Percentiles rank a stretch among this genome's conserved stretches.
Evolutionary conservation across 2,329 filamentous ascomycete genomes (phyloP).

Genomic region (Ophiognomonia clavigignenti-juglandacearum): DNA sequence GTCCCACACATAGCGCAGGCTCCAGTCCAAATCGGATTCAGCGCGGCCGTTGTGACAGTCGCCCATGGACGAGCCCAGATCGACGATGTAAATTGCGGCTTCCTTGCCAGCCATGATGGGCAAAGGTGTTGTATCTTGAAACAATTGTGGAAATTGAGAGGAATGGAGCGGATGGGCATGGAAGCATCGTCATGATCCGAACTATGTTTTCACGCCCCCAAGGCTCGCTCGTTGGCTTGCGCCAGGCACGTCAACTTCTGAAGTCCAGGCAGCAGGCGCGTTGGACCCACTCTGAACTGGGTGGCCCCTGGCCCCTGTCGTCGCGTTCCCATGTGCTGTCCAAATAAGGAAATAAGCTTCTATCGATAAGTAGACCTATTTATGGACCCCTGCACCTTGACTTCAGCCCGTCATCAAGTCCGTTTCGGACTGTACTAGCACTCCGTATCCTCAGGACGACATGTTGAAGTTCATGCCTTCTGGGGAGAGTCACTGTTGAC

Average conservation of each 20-base stretch:
- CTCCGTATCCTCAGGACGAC: no score
- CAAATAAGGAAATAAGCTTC: neutral
- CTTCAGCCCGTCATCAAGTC: no score
- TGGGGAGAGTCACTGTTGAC: no score
- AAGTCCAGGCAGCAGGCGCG: slow-evolving; percentile 13
- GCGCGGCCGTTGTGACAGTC: slow-evolving; percentile 63
- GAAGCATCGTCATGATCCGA: neutral
- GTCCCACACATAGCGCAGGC: slow-evolving; percentile 92
- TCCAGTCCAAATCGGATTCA: slow-evolving; percentile 82
- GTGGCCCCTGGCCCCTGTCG: slow-evolving; percentile 3
- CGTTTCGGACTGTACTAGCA: no score
- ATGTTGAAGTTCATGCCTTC: no score
- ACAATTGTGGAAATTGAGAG: neutral
- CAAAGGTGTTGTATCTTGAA: neutral
- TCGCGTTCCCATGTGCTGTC: slow-evolving; percentile 6
- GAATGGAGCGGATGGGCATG: neutral
- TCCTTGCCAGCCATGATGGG: slow-evolving; percentile 82
- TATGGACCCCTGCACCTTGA: neutral
- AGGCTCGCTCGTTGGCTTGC: no score
- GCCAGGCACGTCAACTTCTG: neutral
- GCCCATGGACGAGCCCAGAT: slow-evolving; percentile 82
- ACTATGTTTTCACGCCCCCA: no score
- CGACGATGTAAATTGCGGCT: slow-evolving; percentile 86
- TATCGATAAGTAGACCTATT: slow-evolving; percentile 9
- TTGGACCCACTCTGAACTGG: slow-evolving; percentile 7